Base-by-base conservation (phyloP, 2,329 filamentous ascomycete species). In the Passalora sequoiae region DNA sequence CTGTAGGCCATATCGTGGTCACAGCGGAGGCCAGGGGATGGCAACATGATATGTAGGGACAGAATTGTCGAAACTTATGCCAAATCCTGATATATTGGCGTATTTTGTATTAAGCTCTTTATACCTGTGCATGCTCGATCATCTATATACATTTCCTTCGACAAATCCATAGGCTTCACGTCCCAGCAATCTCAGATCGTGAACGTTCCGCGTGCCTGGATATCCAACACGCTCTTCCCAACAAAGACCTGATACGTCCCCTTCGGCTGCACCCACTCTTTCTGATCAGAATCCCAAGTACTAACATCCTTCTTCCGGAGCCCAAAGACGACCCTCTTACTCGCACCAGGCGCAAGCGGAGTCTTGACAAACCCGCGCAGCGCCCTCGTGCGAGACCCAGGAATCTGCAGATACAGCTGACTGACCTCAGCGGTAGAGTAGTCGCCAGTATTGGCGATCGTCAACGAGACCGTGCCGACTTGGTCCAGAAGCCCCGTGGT, bases 401-500 rank as follows among this genome's bases (percentile, higher is more conserved):
- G 57, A 15, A 61, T 55, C 24, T 50, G 32, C 17, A 61, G 62
- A 50, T 77, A 77, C 3, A 80, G 58, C 55, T 81, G 77, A 1
- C 71, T 70, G 3, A 81, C 75, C n/a, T 75, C 76, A 22, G 72
- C 71, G 22, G 73, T 74, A 0, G 62, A 49, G 2, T 66, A 63
- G 49, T 58, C 53, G 2, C 86, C 86, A 0, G 71, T 75, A 57
- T 91, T 91, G 5, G 67, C 73, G 1, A 91, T 66, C 0, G 66
- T 72, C 4, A 77, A 73, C 2, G 71, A 68, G 8, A 85, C 66
- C 15, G 64, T 63, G 49, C 75, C 82, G 1, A 81, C 71, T 0
- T 70, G 62, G 28, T 84, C 74, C 71, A 80, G 89, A 0, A 89
- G 72, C 5, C 37, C 37, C 2, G 37, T 39, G 13, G 24, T 25